A percentile compares a stretch with the other conserved stretches of the same genome.
Conservation (phyloP, 2,329 filamentous ascomycete species). For the Microdochium trichocladiopsis region DNA sequence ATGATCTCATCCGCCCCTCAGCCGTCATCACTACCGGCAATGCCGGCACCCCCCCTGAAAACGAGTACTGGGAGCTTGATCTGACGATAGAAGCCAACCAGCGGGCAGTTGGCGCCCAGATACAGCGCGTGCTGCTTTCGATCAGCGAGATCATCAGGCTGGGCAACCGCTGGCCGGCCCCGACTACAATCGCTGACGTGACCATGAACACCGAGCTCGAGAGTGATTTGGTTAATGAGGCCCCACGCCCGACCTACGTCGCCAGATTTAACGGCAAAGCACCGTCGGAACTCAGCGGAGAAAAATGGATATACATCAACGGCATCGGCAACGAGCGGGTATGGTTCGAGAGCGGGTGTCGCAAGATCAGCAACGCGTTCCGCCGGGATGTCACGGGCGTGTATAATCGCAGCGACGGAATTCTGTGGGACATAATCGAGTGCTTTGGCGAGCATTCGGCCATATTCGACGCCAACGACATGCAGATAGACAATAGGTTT, state of each 20-base stretch:
- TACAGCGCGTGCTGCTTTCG: not conserved
- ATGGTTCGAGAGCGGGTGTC: not conserved
- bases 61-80: not conserved
- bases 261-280: not conserved
- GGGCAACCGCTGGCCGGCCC: not conserved
- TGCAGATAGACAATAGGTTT: not conserved
- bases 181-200: not conserved
- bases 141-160: not conserved
- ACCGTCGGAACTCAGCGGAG: not conserved
- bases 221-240: not conserved
- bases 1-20: not conserved
- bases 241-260: not conserved
- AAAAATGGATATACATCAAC: not conserved
- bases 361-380: constrained; percentile 2
- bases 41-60: not conserved
- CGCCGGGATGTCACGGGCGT: constrained; percentile 5
- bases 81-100: not conserved
- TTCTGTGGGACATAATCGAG: constrained; percentile 7
- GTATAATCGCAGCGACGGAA: constrained; percentile 7
- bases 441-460: constrained; percentile 4
- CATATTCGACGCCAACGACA: not conserved
- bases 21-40: not conserved
- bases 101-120: not conserved
- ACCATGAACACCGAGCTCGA: not conserved
- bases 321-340: not conserved